Evolutionary conservation across 2,329 filamentous ascomycete species (phyloP).

Genomic region (Penicillium hordei): DNA sequence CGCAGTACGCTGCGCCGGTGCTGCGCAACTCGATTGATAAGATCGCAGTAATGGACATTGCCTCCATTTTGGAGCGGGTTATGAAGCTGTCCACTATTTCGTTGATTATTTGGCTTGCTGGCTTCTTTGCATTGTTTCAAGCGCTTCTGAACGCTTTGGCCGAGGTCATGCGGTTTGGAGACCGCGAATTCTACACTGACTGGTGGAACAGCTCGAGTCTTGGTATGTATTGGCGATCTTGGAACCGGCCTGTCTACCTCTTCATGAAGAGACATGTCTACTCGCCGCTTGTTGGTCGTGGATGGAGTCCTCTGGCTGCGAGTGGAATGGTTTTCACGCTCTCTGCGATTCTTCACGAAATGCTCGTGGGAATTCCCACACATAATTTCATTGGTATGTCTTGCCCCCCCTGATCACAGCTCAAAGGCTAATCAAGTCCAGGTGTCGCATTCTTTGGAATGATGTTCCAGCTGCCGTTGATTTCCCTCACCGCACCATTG

Average conservation of each 20-base stretch:
- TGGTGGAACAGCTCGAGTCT: constrained; percentile 96
- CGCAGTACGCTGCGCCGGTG: constrained; percentile 90
- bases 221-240: constrained; percentile 88
- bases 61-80: constrained; percentile 81
- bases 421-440: constrained; percentile 31
- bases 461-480: constrained; percentile 88
- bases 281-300: constrained; percentile 79
- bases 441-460: constrained; percentile 93
- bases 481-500: constrained; percentile 73
- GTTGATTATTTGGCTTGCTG: constrained; percentile 93
- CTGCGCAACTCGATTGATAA: constrained; percentile 87
- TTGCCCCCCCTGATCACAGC: neutral
- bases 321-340: constrained; percentile 83
- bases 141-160: constrained; percentile 87
- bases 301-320: constrained; percentile 69
- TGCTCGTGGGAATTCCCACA: constrained; percentile 89
- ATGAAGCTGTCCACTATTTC: constrained; percentile 96
- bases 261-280: constrained; percentile 97
- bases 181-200: constrained; percentile 91
- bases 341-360: constrained; percentile 85
- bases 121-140: constrained; percentile 96
- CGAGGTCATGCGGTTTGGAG: constrained; percentile 85
- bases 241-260: constrained; percentile 96
- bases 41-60: constrained; percentile 74
- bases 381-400: constrained; percentile 81